Conservation (phyloP, 75 land plant species). For the Selaginella tamariscina region DNA sequence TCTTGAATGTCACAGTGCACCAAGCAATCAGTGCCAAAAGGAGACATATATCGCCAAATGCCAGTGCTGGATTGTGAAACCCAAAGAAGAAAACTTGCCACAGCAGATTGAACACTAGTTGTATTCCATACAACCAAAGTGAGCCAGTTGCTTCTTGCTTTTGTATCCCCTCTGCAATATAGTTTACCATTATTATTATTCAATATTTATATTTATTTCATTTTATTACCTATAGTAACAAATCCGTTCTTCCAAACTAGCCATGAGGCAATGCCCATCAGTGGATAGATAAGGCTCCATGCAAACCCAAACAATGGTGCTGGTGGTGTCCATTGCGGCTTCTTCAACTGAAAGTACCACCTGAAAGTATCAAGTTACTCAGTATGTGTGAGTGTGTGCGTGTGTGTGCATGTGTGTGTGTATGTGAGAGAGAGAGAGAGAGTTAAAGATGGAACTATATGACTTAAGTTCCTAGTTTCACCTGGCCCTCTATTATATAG, state of each 20-base stretch:
- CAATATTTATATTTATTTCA: too few relatives aligned
- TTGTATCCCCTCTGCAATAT: too few relatives aligned
- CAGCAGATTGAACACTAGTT: slow-evolving; percentile 33
- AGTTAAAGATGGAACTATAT: too few relatives aligned
- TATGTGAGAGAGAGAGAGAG: too few relatives aligned
- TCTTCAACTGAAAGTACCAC: slow-evolving; percentile 18
- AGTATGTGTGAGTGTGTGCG: too few relatives aligned
- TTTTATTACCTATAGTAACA: too few relatives aligned
- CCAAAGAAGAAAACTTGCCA: slow-evolving; percentile 52
- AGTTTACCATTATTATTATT: too few relatives aligned
- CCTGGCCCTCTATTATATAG: too few relatives aligned
- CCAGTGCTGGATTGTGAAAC: slow-evolving; percentile 20
- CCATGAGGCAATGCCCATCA: slow-evolving; percentile 66
- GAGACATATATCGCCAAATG: slow-evolving; percentile 25
- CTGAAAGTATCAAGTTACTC: too few relatives aligned
- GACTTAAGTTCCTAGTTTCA: too few relatives aligned
- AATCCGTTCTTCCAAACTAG: slow-evolving; percentile 81
- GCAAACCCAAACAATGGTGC: slow-evolving; percentile 34
- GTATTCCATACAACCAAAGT: slow-evolving; percentile 31
- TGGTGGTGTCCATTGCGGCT: slow-evolving; percentile 50
- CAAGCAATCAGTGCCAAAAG: slow-evolving; percentile 19
- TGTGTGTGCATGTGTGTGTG: too few relatives aligned
- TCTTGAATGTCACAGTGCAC: slow-evolving; percentile 24
- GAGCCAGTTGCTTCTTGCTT: slow-evolving; percentile 17
- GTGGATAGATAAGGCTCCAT: slow-evolving; percentile 23